Base-by-base conservation (phyloP, 306 rosid genomes). In the Quercus glauca region DNA sequence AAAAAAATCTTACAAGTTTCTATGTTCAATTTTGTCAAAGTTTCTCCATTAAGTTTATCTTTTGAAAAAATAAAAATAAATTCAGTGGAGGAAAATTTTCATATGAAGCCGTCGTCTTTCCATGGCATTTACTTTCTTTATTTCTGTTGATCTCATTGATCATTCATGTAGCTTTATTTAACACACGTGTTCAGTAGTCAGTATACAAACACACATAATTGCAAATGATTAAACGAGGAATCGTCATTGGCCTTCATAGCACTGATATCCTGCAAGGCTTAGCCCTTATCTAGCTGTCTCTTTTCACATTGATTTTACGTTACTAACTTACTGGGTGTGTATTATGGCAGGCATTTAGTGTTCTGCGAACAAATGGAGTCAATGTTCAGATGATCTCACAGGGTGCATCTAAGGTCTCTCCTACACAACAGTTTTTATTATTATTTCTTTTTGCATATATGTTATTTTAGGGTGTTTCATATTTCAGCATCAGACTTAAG, bases 361-460 rank as follows among this genome's bases (percentile, higher is more conserved):
- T 92, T 84, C 94, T 94, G 76, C 94, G 90, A 64, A 83, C 88
- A 58, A 93, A 81, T 79, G 93, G 92, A 55, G 91, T 92, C 86
- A 92, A 90, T 83, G 98, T 94, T 85, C 98, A 94, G 89, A 94
- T 94, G 98, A 94, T 94, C 82, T 94, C 98, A 72, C 97, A 92
- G 85, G 98, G 97, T 76, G 97, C 97, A 74, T 92, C 97, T 61
- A 94, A 94, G 98, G 98, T 94, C 81, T 72, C 73, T 53, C 71
- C 84, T 53, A 65, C 55, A 79, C 80, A 41, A 59, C 52, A 41
- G 3, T 41, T 41, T 82, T 23, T 21, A 3, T 69, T 9, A 69
- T 55, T 11, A 8, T 55, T 67, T 37, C 5, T 75, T 63, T 75
- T 53, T 35, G 58, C 26, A n/a, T 23, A n/a, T 35, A 14, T 68